These are phyloP conservation scores for Ogataea trehalophila DNA, from an alignment of 805 yeast genomes.

Conservation along the genomic window DNA sequence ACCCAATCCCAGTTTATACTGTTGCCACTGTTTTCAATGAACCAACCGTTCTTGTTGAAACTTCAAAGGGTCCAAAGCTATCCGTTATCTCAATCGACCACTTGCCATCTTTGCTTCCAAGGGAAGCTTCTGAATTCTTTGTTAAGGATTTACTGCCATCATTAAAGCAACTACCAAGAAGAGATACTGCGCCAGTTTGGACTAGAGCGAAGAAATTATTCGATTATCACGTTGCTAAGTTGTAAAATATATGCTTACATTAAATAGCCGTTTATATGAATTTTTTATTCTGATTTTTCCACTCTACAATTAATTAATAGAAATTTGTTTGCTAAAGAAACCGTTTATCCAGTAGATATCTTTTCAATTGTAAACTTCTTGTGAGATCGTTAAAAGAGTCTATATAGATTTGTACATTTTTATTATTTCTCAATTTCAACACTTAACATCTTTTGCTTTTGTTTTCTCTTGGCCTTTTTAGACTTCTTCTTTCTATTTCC, in stretches of 20 bases:
- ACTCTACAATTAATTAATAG: not conserved
- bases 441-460: constrained; percentile 38
- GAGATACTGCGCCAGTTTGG: constrained; percentile 89
- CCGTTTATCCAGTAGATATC: no score
- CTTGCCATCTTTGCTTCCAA: constrained; percentile 89
- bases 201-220: constrained; percentile 77
- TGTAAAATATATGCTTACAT: constrained; percentile 16
- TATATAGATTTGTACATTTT: not conserved
- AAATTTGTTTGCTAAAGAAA: no score
- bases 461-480: constrained; percentile 38
- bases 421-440: constrained; percentile 44
- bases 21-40: constrained; percentile 85
- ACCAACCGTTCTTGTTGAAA: constrained; percentile 84
- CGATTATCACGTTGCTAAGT: constrained; percentile 78
- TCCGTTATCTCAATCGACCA: constrained; percentile 96
- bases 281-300: not conserved
- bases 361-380: no score
- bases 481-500: constrained; percentile 37
- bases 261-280: not conserved
- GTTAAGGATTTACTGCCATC: constrained; percentile 86
- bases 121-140: constrained; percentile 94
- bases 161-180: constrained; percentile 74
- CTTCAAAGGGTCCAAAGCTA: constrained; percentile 75
- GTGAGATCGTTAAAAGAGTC: no score
- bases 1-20: constrained; percentile 92